Evolutionary conservation across 2,329 filamentous ascomycete genomes (phyloP).

Genomic region (Neonectria hederae): DNA sequence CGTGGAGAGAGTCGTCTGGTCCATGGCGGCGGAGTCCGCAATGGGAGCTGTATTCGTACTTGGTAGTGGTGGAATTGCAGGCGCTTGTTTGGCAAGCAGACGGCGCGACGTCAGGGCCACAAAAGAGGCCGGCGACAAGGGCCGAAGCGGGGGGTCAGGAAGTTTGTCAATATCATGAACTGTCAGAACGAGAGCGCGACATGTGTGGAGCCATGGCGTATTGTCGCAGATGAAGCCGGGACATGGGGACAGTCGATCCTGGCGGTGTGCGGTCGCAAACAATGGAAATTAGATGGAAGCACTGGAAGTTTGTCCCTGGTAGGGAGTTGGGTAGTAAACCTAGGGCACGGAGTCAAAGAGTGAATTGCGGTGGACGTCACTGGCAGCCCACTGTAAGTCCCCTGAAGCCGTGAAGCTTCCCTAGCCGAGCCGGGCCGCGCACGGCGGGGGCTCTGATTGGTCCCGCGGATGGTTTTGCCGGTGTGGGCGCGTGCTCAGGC

Average conservation of each 20-base stretch:
- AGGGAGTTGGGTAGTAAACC: not conserved
- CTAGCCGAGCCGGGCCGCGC: not conserved
- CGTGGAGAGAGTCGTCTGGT: conserved; percentile 64
- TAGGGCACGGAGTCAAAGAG: not conserved
- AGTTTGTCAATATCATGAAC: conserved; percentile 30
- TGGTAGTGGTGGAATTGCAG: not conserved
- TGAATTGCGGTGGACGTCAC: not conserved
- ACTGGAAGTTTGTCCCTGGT: not conserved
- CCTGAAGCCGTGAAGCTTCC: not conserved
- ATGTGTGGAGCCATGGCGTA: conserved; percentile 30
- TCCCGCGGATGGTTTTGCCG: not conserved
- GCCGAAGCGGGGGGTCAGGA: conserved; percentile 39
- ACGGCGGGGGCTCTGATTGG: conserved; percentile 1
- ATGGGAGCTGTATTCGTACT: conserved; percentile 17
- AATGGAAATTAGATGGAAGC: not conserved
- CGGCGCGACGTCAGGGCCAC: conserved; percentile 27
- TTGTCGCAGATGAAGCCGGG: conserved; percentile 14
- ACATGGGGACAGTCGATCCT: conserved; percentile 14
- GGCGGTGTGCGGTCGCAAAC: conserved; percentile 1
- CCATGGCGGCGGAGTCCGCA: conserved; percentile 52
- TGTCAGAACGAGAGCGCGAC: conserved; percentile 16
- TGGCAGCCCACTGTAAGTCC: conserved; percentile 4
- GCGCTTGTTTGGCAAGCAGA: conserved; percentile 25
- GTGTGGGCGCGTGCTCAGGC: conserved; percentile 9
- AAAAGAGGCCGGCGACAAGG: conserved; percentile 30